phyloP scores from a whole-genome alignment of 1,284 basidiomycete genomes.

The Athelia sp. region DNA sequence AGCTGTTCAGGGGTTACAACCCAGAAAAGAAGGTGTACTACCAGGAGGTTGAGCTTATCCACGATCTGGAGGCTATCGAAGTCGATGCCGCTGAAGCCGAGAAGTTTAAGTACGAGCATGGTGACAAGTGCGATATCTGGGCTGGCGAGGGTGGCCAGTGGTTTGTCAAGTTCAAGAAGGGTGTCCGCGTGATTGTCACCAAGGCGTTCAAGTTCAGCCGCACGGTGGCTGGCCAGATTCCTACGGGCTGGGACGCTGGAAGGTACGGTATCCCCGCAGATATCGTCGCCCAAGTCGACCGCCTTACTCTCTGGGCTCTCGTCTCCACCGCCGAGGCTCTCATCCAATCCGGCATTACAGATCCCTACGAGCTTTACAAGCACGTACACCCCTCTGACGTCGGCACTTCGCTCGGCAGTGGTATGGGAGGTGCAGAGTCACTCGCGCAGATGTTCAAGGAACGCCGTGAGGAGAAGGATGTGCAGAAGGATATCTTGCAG shows the following conservation, averaged over 20 bases:
- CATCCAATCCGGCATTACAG: conserved; percentile 95
- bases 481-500: conserved; percentile 97
- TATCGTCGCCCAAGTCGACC: conserved; percentile 92
- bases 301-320: conserved; percentile 95
- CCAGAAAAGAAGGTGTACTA: conserved; percentile 96
- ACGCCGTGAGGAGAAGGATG: conserved; percentile 93
- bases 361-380: conserved; percentile 96
- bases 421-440: conserved; percentile 94
- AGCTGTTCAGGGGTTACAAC: conserved; percentile 96
- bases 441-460: conserved; percentile 98
- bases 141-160: conserved; percentile 86
- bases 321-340: conserved; percentile 93
- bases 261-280: conserved; percentile 98
- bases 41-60: conserved; percentile 95
- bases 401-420: conserved; percentile 88
- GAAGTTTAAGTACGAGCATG: conserved; percentile 96
- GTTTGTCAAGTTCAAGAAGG: conserved; percentile 99
- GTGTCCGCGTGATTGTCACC: conserved; percentile 88
- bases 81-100: conserved; percentile 87
- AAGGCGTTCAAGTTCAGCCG: conserved; percentile 96
- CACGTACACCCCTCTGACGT: conserved; percentile 96
- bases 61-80: conserved; percentile 96
- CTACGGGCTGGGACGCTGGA: conserved; percentile 94
- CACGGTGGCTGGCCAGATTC: conserved; percentile 92
- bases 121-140: conserved; percentile 96